A percentile compares a stretch with the other conserved stretches of the same genome.
These are phyloP conservation scores for Talaromyces sp. DNA, from an alignment of 2,329 filamentous ascomycete species.

Conservation along the genomic window DNA sequence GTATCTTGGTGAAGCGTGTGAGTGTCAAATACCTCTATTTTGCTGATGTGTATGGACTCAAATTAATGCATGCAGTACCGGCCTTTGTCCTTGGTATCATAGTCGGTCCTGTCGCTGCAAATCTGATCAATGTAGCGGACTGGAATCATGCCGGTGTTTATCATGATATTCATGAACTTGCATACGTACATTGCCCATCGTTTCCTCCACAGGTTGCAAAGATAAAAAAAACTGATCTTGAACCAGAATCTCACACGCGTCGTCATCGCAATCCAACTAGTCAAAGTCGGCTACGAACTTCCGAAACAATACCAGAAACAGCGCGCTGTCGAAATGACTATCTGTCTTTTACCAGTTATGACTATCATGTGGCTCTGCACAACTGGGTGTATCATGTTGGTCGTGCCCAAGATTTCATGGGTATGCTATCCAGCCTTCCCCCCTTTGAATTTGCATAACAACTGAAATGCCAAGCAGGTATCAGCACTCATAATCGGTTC, in stretches of 20 bases:
- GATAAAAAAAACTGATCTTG: not conserved
- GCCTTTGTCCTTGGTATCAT: constrained; percentile 51
- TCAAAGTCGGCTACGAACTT: constrained; percentile 59
- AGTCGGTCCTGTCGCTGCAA: constrained; percentile 52
- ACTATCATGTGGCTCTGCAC: constrained; percentile 59
- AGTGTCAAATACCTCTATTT: constrained; percentile 6
- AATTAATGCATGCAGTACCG: constrained; percentile 42
- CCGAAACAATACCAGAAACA: constrained; percentile 51
- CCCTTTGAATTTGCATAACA: too few relatives aligned
- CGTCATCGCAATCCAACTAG: constrained; percentile 58
- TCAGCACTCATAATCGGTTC: constrained; percentile 55
- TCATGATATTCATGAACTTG: constrained; percentile 34
- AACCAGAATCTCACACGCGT: constrained; percentile 50
- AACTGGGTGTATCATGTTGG: constrained; percentile 51
- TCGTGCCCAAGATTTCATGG: constrained; percentile 51
- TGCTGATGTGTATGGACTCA: constrained; percentile 8
- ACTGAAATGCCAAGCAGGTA: constrained; percentile 27
- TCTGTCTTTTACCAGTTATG: constrained; percentile 57
- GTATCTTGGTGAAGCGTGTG: constrained; percentile 40
- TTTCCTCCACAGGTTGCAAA: too few relatives aligned
- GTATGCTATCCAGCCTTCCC: constrained; percentile 17
- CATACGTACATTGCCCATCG: constrained; percentile 30
- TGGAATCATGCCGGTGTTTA: constrained; percentile 33
- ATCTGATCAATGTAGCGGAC: constrained; percentile 45
- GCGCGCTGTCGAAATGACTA: constrained; percentile 50